Conservation (phyloP, 2,329 filamentous ascomycete genomes). For the Penicillium sp. region DNA sequence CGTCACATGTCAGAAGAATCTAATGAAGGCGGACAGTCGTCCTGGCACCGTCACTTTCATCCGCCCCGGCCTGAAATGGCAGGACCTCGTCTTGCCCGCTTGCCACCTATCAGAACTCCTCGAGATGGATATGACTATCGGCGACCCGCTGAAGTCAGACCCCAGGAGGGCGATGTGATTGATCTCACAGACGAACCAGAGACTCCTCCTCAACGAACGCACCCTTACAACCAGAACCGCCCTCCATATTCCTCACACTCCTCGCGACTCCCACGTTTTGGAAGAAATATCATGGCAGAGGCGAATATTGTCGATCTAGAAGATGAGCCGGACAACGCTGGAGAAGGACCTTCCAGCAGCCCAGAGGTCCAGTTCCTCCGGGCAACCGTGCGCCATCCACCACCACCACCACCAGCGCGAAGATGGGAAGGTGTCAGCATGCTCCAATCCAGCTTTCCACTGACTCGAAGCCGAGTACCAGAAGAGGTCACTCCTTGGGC, state of each 20-base stretch:
- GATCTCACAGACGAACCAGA: constrained; percentile 53
- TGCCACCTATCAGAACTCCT: constrained; percentile 45
- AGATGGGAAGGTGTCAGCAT: constrained; percentile 9
- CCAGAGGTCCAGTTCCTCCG: constrained; percentile 58
- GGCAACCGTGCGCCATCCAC: constrained; percentile 29
- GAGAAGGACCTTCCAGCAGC: constrained; percentile 36
- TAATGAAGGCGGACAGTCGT: constrained; percentile 29
- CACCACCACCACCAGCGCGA: constrained; percentile 14
- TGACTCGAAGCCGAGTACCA: not conserved
- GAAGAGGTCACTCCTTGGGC: not conserved
- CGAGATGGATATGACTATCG: constrained; percentile 62
- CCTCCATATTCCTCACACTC: constrained; percentile 22
- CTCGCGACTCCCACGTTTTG: constrained; percentile 40
- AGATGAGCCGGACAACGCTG: constrained; percentile 31
- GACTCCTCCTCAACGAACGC: constrained; percentile 32
- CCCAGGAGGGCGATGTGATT: constrained; percentile 44
- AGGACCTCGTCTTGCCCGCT: constrained; percentile 27
- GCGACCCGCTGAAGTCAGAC: constrained; percentile 51
- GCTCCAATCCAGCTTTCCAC: not conserved
- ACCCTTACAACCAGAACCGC: constrained; percentile 16
- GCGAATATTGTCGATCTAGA: constrained; percentile 46
- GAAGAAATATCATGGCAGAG: constrained; percentile 39
- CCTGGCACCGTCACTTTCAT: constrained; percentile 34
- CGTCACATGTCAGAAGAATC: constrained; percentile 43
- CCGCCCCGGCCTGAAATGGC: constrained; percentile 26